Conservation (phyloP, 2,329 filamentous ascomycete genomes). For the Myotisia sp. region DNA sequence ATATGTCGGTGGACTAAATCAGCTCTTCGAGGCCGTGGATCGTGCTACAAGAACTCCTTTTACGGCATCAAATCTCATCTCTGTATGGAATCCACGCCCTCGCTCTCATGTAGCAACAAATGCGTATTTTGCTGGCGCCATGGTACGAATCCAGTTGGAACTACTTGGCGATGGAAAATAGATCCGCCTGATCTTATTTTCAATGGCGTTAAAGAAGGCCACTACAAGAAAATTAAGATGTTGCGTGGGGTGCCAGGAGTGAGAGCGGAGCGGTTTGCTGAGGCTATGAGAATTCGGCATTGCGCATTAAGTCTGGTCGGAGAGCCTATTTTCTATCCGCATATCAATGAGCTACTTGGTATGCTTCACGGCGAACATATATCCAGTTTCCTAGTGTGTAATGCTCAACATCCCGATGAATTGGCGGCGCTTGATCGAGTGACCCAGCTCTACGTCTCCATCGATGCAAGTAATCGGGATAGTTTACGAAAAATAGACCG, state of each 20-base stretch:
- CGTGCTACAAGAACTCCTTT: slow-evolving; percentile 95
- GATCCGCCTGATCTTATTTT: slow-evolving; percentile 86
- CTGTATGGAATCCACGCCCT: slow-evolving; percentile 96
- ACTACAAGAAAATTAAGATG: slow-evolving; percentile 98
- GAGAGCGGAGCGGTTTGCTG: slow-evolving; percentile 75
- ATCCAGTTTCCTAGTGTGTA: slow-evolving; percentile 90
- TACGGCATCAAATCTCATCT: slow-evolving; percentile 94
- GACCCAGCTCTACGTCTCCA: slow-evolving; percentile 91
- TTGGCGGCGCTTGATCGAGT: slow-evolving; percentile 68
- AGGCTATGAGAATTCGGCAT: slow-evolving; percentile 85
- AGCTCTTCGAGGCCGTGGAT: slow-evolving; percentile 78
- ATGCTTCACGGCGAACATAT: slow-evolving; percentile 78
- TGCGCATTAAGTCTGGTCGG: slow-evolving; percentile 86
- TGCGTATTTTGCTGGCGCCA: slow-evolving; percentile 99
- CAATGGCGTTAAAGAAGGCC: slow-evolving; percentile 72
- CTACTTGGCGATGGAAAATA: slow-evolving; percentile 91
- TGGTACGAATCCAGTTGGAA: slow-evolving; percentile 91
- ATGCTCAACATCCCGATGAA: slow-evolving; percentile 89
- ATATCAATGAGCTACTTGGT: slow-evolving; percentile 81
- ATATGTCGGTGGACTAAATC: slow-evolving; percentile 99
- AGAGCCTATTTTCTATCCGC: slow-evolving; percentile 96
- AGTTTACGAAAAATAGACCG: slow-evolving; percentile 78
- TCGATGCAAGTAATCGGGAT: slow-evolving; percentile 84
- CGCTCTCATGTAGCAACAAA: slow-evolving; percentile 91
- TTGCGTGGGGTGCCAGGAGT: slow-evolving; percentile 87